These are phyloP conservation scores for Aspergillus ellipticus DNA, from an alignment of 495 filamentous ascomycete genomes.

Conservation along the genomic window DNA sequence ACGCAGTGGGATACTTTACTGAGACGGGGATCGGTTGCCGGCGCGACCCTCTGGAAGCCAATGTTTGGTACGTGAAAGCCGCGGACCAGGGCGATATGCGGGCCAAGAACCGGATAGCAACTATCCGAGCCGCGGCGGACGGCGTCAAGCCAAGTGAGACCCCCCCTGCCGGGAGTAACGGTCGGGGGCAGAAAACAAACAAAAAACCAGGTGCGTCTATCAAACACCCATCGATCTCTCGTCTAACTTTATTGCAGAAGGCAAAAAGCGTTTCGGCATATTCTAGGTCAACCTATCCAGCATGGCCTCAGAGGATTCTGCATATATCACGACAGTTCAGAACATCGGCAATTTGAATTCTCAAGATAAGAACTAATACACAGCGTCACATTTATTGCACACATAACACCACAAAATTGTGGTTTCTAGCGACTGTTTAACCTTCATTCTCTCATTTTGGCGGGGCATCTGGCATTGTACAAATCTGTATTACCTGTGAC, in stretches of 20 bases:
- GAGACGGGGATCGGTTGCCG: slow-evolving; percentile 97
- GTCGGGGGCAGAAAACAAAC: slow-evolving; percentile 1
- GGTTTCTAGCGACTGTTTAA: no score
- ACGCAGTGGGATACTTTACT: slow-evolving; percentile 94
- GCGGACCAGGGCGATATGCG: slow-evolving; percentile 89
- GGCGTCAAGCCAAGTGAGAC: slow-evolving; percentile 53
- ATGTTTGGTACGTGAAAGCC: slow-evolving; percentile 97
- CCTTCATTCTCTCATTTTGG: no score
- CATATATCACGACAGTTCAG: neutral
- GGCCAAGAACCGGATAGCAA: slow-evolving; percentile 78
- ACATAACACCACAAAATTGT: no score
- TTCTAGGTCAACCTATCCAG: slow-evolving; percentile 9
- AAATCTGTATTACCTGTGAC: no score
- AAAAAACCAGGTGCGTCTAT: slow-evolving; percentile 11
- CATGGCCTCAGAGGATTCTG: neutral
- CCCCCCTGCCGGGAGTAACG: slow-evolving; percentile 7
- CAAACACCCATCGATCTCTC: neutral
- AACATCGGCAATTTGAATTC: neutral
- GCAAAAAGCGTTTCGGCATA: slow-evolving; percentile 23
- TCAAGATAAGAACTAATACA: no score
- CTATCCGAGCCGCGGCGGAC: slow-evolving; percentile 80
- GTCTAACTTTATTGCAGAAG: slow-evolving; percentile 10
- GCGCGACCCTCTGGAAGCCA: slow-evolving; percentile 88
- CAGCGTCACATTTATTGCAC: no score
- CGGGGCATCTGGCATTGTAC: no score